Conservation (phyloP, 805 yeast species). For the Cyberlindnera amylophila region DNA sequence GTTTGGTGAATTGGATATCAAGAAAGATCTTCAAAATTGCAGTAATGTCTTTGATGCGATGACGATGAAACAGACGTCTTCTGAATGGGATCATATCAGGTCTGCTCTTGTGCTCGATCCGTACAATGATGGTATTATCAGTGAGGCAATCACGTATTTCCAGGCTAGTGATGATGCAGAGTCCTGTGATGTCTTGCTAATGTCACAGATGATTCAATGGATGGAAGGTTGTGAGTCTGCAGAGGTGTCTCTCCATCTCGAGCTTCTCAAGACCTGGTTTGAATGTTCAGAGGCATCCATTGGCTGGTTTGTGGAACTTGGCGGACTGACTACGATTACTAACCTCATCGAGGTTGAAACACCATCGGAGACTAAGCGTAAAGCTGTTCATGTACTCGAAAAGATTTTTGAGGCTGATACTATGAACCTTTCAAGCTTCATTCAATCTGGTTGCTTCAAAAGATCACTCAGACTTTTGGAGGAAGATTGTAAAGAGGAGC, state of each 20-base stretch:
- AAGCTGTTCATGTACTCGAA: slow-evolving; percentile 8
- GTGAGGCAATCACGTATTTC: background rate
- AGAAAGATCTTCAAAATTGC: slow-evolving; percentile 3
- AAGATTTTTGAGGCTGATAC: slow-evolving; percentile 25
- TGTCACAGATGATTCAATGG: slow-evolving; percentile 2
- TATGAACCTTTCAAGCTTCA: slow-evolving; percentile 36
- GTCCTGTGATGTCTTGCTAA: background rate
- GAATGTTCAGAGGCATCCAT: background rate
- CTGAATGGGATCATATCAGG: slow-evolving; percentile 1
- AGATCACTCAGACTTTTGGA: slow-evolving; percentile 39
- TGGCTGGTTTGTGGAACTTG: slow-evolving; percentile 16
- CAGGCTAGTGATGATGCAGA: background rate
- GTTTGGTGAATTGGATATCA: slow-evolving; percentile 12
- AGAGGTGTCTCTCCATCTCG: background rate
- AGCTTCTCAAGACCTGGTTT: slow-evolving; percentile 2
- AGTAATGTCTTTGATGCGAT: slow-evolving; percentile 19
- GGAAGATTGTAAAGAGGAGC: slow-evolving; percentile 39
- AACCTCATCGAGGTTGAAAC: slow-evolving; percentile 4
- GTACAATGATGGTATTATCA: background rate
- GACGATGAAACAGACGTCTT: background rate
- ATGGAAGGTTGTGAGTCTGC: background rate
- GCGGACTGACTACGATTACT: slow-evolving; percentile 18
- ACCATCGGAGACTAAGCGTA: background rate
- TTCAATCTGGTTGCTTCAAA: slow-evolving; percentile 43
- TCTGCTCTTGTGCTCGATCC: slow-evolving; percentile 1